These are phyloP conservation scores for Striga asiatica DNA, from an alignment of 257 asterid genomes.

Conservation along the genomic window DNA sequence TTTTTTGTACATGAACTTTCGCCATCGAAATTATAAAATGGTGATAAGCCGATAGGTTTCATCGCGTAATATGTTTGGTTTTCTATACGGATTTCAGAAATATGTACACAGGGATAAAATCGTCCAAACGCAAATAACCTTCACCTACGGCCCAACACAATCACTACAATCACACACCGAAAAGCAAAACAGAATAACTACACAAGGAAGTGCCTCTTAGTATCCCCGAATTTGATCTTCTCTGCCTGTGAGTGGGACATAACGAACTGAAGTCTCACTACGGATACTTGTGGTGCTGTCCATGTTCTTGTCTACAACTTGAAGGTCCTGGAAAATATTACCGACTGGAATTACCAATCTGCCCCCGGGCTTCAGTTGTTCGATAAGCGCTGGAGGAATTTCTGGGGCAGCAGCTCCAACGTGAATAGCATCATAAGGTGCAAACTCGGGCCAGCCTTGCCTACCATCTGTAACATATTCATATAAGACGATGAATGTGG, in stretches of 20 bases:
- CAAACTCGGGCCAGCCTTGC: slow-evolving; percentile 79
- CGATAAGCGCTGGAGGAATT: slow-evolving; percentile 68
- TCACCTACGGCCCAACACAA: too few species aligned
- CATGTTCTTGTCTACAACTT: slow-evolving; percentile 69
- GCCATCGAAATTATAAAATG: too few species aligned
- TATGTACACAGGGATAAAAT: too few species aligned
- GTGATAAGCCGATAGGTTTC: too few species aligned
- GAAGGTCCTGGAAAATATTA: slow-evolving; percentile 60
- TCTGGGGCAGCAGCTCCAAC: slow-evolving; percentile 96
- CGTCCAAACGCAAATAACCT: too few species aligned
- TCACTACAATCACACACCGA: too few species aligned
- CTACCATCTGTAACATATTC: slow-evolving; percentile 56
- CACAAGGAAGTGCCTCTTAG: too few species aligned
- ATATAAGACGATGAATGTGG: background rate
- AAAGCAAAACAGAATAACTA: too few species aligned
- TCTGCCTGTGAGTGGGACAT: slow-evolving; percentile 83
- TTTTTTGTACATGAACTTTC: too few species aligned
- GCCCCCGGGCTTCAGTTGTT: slow-evolving; percentile 92
- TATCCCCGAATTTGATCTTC: slow-evolving; percentile 63
- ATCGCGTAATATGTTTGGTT: too few species aligned
- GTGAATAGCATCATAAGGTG: slow-evolving; percentile 93
- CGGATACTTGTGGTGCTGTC: slow-evolving; percentile 52
- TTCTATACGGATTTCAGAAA: too few species aligned
- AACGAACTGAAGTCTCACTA: slow-evolving; percentile 70
- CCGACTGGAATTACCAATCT: slow-evolving; percentile 96